A percentile compares a stretch with the other conserved stretches of the same genome.
Evolutionary conservation across 768 basidiomycete species (phyloP).

Genomic region (Lactarius indigo): DNA sequence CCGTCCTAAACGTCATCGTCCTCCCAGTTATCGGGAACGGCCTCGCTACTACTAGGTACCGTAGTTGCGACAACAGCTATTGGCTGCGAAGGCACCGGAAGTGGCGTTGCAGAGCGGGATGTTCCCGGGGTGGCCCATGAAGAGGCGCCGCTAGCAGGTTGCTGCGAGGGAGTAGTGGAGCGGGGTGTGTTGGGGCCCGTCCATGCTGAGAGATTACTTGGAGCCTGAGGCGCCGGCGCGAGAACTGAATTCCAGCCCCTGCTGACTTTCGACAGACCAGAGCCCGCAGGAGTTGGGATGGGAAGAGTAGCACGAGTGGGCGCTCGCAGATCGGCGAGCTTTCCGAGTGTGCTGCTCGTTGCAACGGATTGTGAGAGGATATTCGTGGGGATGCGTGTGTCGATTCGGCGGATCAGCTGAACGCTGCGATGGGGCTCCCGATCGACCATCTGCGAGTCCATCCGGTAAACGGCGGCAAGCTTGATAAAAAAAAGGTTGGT

Average conservation of each 20-base stretch:
- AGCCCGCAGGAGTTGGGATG: constrained; percentile 10
- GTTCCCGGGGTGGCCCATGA: neutral
- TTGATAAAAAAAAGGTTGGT: constrained; percentile 30
- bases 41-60: constrained; percentile 15
- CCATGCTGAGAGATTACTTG: neutral
- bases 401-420: constrained; percentile 75
- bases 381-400: constrained; percentile 74
- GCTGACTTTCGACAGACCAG: constrained; percentile 12
- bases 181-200: constrained; percentile 2
- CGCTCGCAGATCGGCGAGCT: constrained; percentile 53
- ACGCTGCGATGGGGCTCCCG: constrained; percentile 88
- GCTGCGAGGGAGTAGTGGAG: constrained; percentile 19
- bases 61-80: neutral
- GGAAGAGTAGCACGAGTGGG: constrained; percentile 28
- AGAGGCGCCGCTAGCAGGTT: neutral
- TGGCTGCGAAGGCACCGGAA: constrained; percentile 1
- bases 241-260: constrained; percentile 38
- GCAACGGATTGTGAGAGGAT: constrained; percentile 46
- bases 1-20: constrained; percentile 45
- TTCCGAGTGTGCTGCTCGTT: constrained; percentile 48
- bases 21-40: constrained; percentile 56
- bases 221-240: constrained; percentile 17
- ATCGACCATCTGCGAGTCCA: constrained; percentile 85
- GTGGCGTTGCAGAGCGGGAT: constrained; percentile 17
- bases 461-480: constrained; percentile 76